A percentile compares a stretch with the other conserved stretches of the same genome.
Conservation (phyloP, 2,329 filamentous ascomycete species). For the Waltergamsia citrina region DNA sequence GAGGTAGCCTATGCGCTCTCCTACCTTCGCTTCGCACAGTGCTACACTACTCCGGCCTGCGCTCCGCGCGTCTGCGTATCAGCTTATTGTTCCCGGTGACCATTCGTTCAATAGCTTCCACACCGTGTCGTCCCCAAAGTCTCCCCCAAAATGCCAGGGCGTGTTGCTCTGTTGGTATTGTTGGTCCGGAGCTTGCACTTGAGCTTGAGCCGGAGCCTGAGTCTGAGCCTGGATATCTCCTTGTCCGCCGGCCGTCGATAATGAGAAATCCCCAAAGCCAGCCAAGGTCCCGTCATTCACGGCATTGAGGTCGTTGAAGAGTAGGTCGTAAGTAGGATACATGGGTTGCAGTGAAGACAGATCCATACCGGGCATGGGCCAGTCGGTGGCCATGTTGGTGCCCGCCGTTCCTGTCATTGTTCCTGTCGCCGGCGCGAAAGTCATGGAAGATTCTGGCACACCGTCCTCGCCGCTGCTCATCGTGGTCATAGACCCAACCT, state of each 20-base stretch:
- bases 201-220: no score
- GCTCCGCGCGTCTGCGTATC: neutral
- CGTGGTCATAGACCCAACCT: no score
- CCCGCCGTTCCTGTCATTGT: no score
- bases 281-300: slow-evolving; percentile 15
- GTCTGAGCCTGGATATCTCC: no score
- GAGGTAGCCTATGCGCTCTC: no score
- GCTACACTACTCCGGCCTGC: neutral
- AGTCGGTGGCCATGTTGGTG: neutral
- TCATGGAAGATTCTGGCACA: no score
- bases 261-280: no score
- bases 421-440: neutral
- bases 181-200: no score
- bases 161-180: neutral
- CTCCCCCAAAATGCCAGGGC: slow-evolving; percentile 43
- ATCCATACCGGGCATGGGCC: slow-evolving; percentile 13
- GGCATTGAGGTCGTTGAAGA: slow-evolving; percentile 46
- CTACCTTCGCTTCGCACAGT: no score
- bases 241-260: no score
- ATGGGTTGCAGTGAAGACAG: slow-evolving; percentile 43
- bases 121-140: slow-evolving; percentile 44
- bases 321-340: slow-evolving; percentile 46
- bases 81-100: slow-evolving; percentile 17
- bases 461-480: neutral
- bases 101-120: slow-evolving; percentile 47